These are phyloP conservation scores for Avicennia marina DNA, from an alignment of 257 asterid species.

Conservation along the genomic window DNA sequence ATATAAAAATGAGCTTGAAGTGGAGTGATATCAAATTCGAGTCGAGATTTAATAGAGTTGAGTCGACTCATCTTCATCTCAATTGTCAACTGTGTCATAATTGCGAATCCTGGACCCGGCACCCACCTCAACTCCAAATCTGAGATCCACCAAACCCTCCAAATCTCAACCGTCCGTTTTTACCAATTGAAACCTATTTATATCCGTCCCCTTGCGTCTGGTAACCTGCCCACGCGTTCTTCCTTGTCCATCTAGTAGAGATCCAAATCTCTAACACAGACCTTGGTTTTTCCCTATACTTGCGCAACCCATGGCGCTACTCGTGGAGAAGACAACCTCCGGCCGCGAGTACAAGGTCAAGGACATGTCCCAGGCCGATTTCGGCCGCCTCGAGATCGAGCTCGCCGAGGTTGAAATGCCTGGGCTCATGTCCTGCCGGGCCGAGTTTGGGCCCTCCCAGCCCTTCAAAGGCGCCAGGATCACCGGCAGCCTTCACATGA, in stretches of 20 bases:
- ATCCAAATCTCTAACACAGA: background rate
- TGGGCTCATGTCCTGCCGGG: slow-evolving; percentile 66
- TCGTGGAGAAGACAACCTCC: slow-evolving; percentile 64
- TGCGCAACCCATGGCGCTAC: slow-evolving; percentile 48
- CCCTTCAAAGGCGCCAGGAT: slow-evolving; percentile 75
- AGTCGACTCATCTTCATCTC: too few species aligned
- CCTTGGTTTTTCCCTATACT: background rate
- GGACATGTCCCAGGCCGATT: slow-evolving; percentile 92
- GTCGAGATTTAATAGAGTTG: too few species aligned
- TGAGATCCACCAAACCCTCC: too few species aligned
- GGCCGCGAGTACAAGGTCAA: slow-evolving; percentile 89
- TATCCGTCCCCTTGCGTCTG: too few species aligned
- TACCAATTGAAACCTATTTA: too few species aligned
- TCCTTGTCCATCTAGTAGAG: background rate
- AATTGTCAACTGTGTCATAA: too few species aligned
- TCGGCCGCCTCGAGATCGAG: slow-evolving; percentile 82
- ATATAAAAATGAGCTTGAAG: too few species aligned
- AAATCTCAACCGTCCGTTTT: too few species aligned
- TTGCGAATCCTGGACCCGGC: too few species aligned
- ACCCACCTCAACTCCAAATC: too few species aligned
- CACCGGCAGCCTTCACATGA: slow-evolving; percentile 84
- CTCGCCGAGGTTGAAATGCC: slow-evolving; percentile 94
- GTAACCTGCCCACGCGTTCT: too few species aligned
- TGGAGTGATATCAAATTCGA: too few species aligned
- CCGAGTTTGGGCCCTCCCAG: slow-evolving; percentile 71